Conservation (phyloP, 345 rosid genomes). For the Gossypium herbaceum region DNA sequence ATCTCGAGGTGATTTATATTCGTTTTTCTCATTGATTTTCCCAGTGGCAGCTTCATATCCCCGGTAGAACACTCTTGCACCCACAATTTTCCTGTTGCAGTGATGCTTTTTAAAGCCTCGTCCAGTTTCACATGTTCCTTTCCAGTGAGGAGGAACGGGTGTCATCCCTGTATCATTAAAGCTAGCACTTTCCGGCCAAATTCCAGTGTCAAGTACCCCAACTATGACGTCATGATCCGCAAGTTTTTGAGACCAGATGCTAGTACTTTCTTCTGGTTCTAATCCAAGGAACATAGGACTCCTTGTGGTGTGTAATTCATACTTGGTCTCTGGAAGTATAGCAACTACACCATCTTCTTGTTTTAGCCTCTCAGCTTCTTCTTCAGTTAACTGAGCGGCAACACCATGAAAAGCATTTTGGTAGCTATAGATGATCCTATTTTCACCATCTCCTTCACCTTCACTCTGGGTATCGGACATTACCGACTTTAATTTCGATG, state of each 20-base stretch:
- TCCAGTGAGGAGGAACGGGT: constrained; percentile 59
- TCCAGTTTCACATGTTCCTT: constrained; percentile 64
- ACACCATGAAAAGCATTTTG: constrained; percentile 60
- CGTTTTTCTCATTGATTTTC: constrained; percentile 48
- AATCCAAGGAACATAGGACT: constrained; percentile 73
- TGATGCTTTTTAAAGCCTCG: constrained; percentile 39
- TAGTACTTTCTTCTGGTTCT: constrained; percentile 38
- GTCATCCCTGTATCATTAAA: constrained; percentile 58
- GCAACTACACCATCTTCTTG: constrained; percentile 49
- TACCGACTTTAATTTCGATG: constrained; percentile 54
- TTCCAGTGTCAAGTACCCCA: constrained; percentile 73
- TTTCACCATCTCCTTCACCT: constrained; percentile 31
- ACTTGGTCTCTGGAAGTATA: constrained; percentile 52
- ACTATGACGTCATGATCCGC: constrained; percentile 63
- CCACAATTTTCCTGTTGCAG: constrained; percentile 71
- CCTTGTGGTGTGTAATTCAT: constrained; percentile 69
- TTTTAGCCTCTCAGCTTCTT: constrained; percentile 55
- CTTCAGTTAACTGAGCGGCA: constrained; percentile 49
- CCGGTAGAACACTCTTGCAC: constrained; percentile 54
- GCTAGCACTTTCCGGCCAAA: constrained; percentile 76
- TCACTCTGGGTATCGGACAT: constrained; percentile 24
- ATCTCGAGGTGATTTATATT: constrained; percentile 73
- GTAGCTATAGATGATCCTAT: constrained; percentile 66
- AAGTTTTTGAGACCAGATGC: constrained; percentile 42
- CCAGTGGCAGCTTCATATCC: constrained; percentile 65